Evolutionary conservation across 306 rosid species (phyloP).

Genomic region (Benincasa hispida): DNA sequence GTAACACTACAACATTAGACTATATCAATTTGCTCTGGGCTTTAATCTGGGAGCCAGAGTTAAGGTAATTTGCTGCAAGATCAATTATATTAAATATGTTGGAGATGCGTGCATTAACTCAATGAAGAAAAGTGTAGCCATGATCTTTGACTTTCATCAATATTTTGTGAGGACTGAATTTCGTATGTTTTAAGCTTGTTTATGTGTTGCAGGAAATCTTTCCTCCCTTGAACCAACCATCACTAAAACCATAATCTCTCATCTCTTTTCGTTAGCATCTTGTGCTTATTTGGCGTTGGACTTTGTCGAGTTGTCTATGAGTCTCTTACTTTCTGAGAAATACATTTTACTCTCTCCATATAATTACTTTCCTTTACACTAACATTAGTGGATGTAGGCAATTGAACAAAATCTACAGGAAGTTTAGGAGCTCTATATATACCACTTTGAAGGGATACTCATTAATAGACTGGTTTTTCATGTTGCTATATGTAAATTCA

Average conservation of each 20-base stretch:
- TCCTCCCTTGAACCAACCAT: neutral
- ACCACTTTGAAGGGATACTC: neutral
- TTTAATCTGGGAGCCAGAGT: neutral
- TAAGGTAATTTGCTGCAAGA: neutral
- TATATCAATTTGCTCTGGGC: neutral
- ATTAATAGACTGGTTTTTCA: neutral
- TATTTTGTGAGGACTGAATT: neutral
- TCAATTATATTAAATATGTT: neutral
- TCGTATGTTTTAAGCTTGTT: neutral
- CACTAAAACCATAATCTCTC: neutral
- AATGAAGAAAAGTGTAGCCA: neutral
- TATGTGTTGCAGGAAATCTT: neutral
- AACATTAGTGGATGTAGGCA: neutral
- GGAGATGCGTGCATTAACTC: neutral
- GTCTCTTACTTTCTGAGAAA: neutral
- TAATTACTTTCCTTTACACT: neutral
- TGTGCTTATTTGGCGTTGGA: neutral
- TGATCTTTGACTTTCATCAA: neutral
- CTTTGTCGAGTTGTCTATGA: neutral
- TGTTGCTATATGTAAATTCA: neutral
- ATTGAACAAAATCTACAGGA: neutral
- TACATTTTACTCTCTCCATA: neutral
- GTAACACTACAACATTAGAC: neutral
- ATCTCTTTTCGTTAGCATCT: neutral
- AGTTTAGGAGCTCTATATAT: neutral